Evolutionary conservation across 331 rosid genomes (phyloP), one percentile per base, ranked within the genome.

Genomic region (Quercus phellos): DNA sequence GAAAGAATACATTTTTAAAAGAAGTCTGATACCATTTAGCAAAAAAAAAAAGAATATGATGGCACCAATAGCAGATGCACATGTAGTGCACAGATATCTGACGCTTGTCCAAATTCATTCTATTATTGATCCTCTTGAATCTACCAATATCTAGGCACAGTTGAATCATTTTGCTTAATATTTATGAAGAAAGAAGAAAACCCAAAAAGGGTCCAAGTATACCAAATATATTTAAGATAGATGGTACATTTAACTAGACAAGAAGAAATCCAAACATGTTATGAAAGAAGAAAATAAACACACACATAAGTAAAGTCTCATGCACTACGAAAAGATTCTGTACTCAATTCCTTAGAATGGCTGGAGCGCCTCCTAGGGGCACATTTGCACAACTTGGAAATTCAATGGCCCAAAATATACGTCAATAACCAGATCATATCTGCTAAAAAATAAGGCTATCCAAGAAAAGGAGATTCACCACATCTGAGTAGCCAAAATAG

Each of bases 1-100:
- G 91, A 73, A 68, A 83, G 19, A 74, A 79, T n/a, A 84, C 34
- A 67, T 70, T 32, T 50, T 22, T n/a, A n/a, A 34, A 24, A 26
- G 51, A 55, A 32, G 4, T 73, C 51, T 6, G 24, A 19, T 42
- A 46, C 18, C 11, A 7, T 51, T 53, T 55, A 54, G 26, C 42
- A 59, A 71, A 5, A 42, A 7, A 8, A 42, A 42, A 1, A 6
- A 38, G 43, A 38, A 42, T 42, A 42, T 27, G 38, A 5, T 24
- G 35, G 43, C 50, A 64, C 24, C 70, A 64, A 13, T 11, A 3
- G 46, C 43, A 64, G 42, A 17, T 30, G 2, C 9, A 21, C 13
- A 64, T 64, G 14, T 21, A 30, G 50, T 7, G 32, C 3, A 42
- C 70, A 17, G 22, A 7, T 17, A 64, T 17, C 67, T 11, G 27